A percentile compares a stretch with the other conserved stretches of the same genome.
These are phyloP conservation scores for Pseudoneurospora amorphoporcata DNA, from an alignment of 495 filamentous ascomycete species.

Conservation along the genomic window DNA sequence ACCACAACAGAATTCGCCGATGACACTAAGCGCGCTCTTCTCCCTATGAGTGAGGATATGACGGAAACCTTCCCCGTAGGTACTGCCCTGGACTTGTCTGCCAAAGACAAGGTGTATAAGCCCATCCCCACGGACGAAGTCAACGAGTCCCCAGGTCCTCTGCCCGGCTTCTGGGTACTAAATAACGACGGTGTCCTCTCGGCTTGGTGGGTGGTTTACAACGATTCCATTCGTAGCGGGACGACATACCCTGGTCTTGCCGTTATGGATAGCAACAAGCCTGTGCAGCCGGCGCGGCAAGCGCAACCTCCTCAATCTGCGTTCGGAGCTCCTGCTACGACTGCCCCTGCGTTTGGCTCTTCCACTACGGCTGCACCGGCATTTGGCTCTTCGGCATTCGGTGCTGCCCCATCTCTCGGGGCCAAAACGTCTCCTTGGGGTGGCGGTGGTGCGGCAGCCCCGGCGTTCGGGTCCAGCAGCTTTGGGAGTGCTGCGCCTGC, in stretches of 20 bases:
- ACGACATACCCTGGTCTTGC: conserved; percentile 62
- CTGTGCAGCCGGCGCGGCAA: conserved; percentile 18
- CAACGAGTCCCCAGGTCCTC: conserved; percentile 61
- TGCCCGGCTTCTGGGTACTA: conserved; percentile 79
- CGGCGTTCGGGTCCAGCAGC: conserved; percentile 25
- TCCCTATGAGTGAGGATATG: conserved; percentile 56
- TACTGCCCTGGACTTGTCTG: conserved; percentile 69
- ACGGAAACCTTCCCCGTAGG: conserved; percentile 72
- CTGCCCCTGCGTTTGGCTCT: conserved; percentile 20
- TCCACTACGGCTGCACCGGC: conserved; percentile 5
- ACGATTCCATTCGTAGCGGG: conserved; percentile 67
- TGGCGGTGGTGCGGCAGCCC: conserved; percentile 22
- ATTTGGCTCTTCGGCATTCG: conserved; percentile 32
- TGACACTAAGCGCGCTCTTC: conserved; percentile 65
- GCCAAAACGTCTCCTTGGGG: conserved; percentile 33
- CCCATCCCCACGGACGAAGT: conserved; percentile 70
- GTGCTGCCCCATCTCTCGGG: conserved; percentile 28
- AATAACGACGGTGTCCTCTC: conserved; percentile 81
- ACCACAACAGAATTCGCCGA: conserved; percentile 61
- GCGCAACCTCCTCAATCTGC: conserved; percentile 15
- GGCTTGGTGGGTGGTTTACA: conserved; percentile 86
- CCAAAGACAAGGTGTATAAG: conserved; percentile 62
- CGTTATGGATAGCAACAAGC: conserved; percentile 22
- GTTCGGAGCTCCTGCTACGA: conserved; percentile 20
- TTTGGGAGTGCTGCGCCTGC: conserved; percentile 28